These are phyloP conservation scores for Phytophthora pinifolia DNA, from an alignment of 352 stramenopile genomes.

Conservation along the genomic window DNA sequence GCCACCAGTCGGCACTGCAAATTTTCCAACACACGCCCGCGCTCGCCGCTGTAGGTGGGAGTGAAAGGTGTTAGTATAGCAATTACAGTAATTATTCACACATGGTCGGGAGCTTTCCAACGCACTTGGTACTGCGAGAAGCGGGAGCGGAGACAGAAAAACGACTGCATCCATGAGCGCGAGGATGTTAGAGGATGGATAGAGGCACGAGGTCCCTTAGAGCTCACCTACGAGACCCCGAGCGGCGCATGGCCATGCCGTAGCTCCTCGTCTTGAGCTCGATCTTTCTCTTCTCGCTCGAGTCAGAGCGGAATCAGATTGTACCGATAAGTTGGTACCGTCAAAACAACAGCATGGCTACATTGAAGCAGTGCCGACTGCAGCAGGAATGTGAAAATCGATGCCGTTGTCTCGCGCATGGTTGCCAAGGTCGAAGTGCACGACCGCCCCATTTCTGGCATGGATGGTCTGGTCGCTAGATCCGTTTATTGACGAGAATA, in stretches of 20 bases:
- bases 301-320: slow-evolving; percentile 28
- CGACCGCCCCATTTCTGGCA: slow-evolving; percentile 51
- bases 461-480: slow-evolving; percentile 51
- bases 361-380: neutral
- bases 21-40: slow-evolving; percentile 11
- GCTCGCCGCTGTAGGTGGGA: slow-evolving; percentile 4
- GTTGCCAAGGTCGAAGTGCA: slow-evolving; percentile 59
- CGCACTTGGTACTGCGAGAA: slow-evolving; percentile 18
- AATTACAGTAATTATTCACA: slow-evolving; percentile 7
- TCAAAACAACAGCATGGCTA: neutral
- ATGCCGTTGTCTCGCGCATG: slow-evolving; percentile 36
- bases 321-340: slow-evolving; percentile 1
- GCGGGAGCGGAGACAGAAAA: slow-evolving; percentile 3
- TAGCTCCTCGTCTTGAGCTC: slow-evolving; percentile 18
- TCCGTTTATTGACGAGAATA: slow-evolving; percentile 50
- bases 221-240: slow-evolving; percentile 21
- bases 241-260: slow-evolving; percentile 18
- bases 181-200: neutral
- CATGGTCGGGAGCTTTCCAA: neutral
- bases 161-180: slow-evolving; percentile 5
- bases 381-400: slow-evolving; percentile 12
- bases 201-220: neutral
- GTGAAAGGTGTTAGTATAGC: neutral
- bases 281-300: slow-evolving; percentile 24
- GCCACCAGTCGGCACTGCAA: slow-evolving; percentile 16